Conservation (phyloP, 192 early-diverging fungal genomes). For the Haplosporangium gracile region DNA sequence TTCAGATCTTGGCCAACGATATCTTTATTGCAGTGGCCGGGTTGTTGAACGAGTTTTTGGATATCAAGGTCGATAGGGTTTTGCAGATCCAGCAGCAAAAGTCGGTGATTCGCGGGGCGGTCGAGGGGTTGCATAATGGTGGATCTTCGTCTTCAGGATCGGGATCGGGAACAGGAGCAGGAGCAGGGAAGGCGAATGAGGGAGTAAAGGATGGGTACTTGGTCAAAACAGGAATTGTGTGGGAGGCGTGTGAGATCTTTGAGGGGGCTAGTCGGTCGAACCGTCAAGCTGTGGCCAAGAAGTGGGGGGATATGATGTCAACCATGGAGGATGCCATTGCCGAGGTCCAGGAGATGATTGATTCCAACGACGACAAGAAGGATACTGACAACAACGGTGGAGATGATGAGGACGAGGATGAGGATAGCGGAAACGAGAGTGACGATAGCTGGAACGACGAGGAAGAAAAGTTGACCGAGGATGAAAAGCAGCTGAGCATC, state of each 20-base stretch:
- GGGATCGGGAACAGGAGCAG: too few species aligned
- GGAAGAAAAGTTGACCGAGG: conserved; percentile 42
- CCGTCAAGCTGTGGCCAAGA: conserved; percentile 51
- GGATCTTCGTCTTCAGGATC: not conserved
- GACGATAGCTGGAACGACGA: conserved; percentile 59
- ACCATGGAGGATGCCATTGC: conserved; percentile 57
- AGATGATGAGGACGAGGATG: conserved; percentile 12
- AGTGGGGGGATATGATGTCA: conserved; percentile 57
- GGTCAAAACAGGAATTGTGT: conserved; percentile 56
- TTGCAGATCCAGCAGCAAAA: conserved; percentile 41
- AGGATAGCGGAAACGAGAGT: conserved; percentile 47
- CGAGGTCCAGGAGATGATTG: conserved; percentile 55
- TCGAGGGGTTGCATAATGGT: not conserved
- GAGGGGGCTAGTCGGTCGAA: conserved; percentile 53
- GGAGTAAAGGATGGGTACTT: conserved; percentile 40
- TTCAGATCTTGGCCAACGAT: conserved; percentile 39
- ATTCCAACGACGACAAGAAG: conserved; percentile 47
- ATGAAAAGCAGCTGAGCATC: conserved; percentile 53
- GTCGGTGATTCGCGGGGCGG: not conserved
- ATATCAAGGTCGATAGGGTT: conserved; percentile 33
- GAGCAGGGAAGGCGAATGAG: not conserved
- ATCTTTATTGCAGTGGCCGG: conserved; percentile 51
- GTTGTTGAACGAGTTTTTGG: conserved; percentile 56
- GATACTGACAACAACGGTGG: not conserved
- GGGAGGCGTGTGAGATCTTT: conserved; percentile 60